Base-by-base conservation (phyloP, 2,329 filamentous ascomycete genomes). In the Sclerotiophoma versabilis region DNA sequence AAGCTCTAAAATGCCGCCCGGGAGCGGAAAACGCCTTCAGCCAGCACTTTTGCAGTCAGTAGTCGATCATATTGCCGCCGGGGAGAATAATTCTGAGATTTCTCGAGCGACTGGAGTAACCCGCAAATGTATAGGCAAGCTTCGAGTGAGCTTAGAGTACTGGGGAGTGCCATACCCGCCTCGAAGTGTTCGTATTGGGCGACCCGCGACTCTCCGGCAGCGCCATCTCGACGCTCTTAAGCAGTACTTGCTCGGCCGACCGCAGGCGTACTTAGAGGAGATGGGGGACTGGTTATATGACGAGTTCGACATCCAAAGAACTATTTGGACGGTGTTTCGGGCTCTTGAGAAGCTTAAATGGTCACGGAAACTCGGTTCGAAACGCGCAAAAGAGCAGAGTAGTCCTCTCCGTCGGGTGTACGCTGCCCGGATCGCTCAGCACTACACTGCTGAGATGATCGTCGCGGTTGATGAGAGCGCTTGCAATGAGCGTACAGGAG, bases 101-200 rank as follows among this genome's bases (percentile, higher is more conserved):
- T 22, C 10, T 10, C 5, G 5, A 3, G 5, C 34, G 6, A 11
- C 17, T 20, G 17, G 34, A 7, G 33, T 37, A 1, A 4, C 12
- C 19, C 20, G 17, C 34, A 3, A 37, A 5, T 20, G 15, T 20
- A 17, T 19, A 33, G 46, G 12, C 45, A 43, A 20, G 42, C 42
- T 49, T 37, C 58, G 47, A 17, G 45, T 14, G 45, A 53, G 33
- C 34, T 37, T 41, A 5, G 34, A 37, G 34, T 37, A 37, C 17
- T 37, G 34, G 34, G 34, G 34, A 23, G 15, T 20, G 34, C 22
- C 15, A 15, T 37, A 37, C 22, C 17, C 34, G 4, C 34, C 34
- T 8, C 5, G 15, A 4, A 37, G 15, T 4, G 34, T 37, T 4
- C 9, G 20, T 15, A 15, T 37, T 8, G 20, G 20, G 5, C 7